Evolutionary conservation across 2,329 filamentous ascomycete species (phyloP), one percentile per base, ranked within the genome.

Genomic region (Diplodia seriata): DNA sequence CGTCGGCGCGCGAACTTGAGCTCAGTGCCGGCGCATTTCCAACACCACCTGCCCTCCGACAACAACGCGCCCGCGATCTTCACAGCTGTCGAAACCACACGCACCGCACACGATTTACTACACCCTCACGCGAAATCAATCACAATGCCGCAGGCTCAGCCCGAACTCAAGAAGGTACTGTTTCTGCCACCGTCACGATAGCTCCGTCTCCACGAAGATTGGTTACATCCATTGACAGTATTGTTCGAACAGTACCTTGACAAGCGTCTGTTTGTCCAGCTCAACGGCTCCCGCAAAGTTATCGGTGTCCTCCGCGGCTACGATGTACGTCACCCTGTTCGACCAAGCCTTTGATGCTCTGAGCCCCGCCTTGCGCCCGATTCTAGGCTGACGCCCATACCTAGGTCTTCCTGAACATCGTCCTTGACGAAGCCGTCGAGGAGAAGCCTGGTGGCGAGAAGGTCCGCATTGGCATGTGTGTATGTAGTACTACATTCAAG

Each of bases 201-300:
- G 36, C 50, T 31, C 26, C 31, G n/a, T 38, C 11, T 1, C 23
- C 4, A 15, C 26, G 23, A n/a, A 55, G 20, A n/a, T 51, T 18
- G 5, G 11, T n/a, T 20, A 40, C 47, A 53, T 43, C 23, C 36
- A 23, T 31, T 63, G 23, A 68, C 51, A 56, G 33, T 23, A 18
- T 40, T 65, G 64, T 59, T 68, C 12, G 70, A 53, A 51, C 65
- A 99, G 95, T 99, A 99, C 82, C 93, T 99, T 82, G 95, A 99
- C 86, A 99, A 99, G 89, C 89, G 94, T 82, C 88, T 99, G 77
- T 97, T 97, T 81, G 93, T 98, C 73, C 94, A 99, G 81, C 85
- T 99, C 66, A 99, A 99, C 82, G 95, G 95, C 77, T 97, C 94
- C 81, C 91, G 95, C 80, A 98, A 97, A 82, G 94, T 99, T 70